Percentiles rank a stretch among this genome's conserved stretches.
Evolutionary conservation across 108 stramenopile genomes (phyloP).

Genomic region (Skeletonema tropicum): DNA sequence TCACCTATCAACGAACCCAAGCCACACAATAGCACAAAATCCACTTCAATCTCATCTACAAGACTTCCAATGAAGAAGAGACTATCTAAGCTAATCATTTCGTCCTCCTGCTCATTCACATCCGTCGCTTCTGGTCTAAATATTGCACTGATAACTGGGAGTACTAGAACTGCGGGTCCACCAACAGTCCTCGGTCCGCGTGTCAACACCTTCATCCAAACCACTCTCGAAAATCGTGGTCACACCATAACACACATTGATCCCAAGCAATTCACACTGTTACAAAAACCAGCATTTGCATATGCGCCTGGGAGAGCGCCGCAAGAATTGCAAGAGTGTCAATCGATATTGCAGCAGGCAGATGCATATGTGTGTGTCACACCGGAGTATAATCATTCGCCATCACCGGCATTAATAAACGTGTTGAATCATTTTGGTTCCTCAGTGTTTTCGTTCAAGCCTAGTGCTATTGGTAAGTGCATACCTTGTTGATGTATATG

Average conservation of each 20-base stretch:
- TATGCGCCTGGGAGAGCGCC: constrained; percentile 56
- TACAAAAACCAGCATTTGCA: constrained; percentile 75
- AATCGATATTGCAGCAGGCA: constrained; percentile 45
- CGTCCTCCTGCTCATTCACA: neutral
- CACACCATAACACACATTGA: constrained; percentile 54
- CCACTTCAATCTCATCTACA: too few relatives aligned
- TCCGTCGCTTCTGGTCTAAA: constrained; percentile 30
- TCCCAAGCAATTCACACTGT: constrained; percentile 51
- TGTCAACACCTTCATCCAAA: constrained; percentile 49
- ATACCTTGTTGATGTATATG: too few relatives aligned
- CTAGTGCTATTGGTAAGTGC: constrained; percentile 61
- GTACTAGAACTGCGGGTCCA: constrained; percentile 59
- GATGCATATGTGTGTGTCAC: constrained; percentile 78
- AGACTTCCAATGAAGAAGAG: too few relatives aligned
- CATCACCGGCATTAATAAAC: constrained; percentile 73
- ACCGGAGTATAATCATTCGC: constrained; percentile 89
- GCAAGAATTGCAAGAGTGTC: constrained; percentile 37
- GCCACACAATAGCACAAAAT: too few relatives aligned
- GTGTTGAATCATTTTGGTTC: constrained; percentile 83
- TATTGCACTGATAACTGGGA: constrained; percentile 64
- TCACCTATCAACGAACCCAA: too few relatives aligned
- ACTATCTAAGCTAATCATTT: neutral
- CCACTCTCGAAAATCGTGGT: constrained; percentile 48
- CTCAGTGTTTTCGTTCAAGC: constrained; percentile 70
- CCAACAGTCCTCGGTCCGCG: constrained; percentile 71